Evolutionary conservation across 2,329 filamentous ascomycete genomes (phyloP).

Genomic region (Colletotrichum orchidophilum): DNA sequence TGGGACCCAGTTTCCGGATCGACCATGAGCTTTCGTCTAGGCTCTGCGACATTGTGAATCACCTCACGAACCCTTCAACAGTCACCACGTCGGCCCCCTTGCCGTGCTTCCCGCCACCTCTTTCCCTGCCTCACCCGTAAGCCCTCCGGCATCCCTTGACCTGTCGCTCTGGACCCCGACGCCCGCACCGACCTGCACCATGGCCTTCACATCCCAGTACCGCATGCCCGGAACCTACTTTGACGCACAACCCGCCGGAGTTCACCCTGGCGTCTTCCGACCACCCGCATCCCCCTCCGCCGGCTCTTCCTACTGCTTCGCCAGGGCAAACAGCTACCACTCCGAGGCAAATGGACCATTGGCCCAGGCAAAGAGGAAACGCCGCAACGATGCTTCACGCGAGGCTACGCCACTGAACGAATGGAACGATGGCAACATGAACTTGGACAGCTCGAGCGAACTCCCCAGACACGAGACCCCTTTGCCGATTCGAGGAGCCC

Average conservation of each 20-base stretch:
- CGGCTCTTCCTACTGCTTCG: conserved; percentile 41
- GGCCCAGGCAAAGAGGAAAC: conserved; percentile 59
- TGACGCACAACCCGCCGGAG: conserved; percentile 43
- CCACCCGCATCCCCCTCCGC: conserved; percentile 50
- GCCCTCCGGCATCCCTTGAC: neutral
- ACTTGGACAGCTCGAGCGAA: conserved; percentile 41
- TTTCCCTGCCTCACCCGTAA: neutral
- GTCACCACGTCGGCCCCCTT: neutral
- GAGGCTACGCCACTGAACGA: conserved; percentile 46
- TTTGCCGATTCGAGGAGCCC: conserved; percentile 33
- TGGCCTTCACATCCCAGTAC: conserved; percentile 44
- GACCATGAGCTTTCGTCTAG: conserved; percentile 25
- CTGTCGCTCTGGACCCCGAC: neutral
- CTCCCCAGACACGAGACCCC: conserved; percentile 27
- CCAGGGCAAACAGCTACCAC: conserved; percentile 48
- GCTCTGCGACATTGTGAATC: conserved; percentile 26
- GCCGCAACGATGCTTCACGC: conserved; percentile 40
- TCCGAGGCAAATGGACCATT: conserved; percentile 45
- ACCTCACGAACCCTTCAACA: neutral
- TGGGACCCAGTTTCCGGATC: neutral
- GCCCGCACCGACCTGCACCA: conserved; percentile 23
- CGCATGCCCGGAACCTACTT: conserved; percentile 48
- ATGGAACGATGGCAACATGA: conserved; percentile 42
- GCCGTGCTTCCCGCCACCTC: neutral
- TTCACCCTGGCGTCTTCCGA: conserved; percentile 57